Conservation (phyloP, 2,329 filamentous ascomycete genomes). For the Pyrenophora graminea region DNA sequence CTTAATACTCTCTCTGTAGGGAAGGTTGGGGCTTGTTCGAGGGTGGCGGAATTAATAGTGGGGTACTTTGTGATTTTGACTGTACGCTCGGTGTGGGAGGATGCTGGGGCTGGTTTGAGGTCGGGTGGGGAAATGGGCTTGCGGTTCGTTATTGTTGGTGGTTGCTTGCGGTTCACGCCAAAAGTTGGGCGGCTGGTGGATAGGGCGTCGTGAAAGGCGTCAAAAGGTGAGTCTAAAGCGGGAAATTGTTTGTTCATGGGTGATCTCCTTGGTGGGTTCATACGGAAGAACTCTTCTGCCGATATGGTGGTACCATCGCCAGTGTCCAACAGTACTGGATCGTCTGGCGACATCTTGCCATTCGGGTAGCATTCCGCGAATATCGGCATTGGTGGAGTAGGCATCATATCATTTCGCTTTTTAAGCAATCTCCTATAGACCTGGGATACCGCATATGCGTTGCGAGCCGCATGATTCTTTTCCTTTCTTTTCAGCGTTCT, state of each 20-base stretch:
- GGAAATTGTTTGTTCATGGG: no score
- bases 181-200: slow-evolving; percentile 17
- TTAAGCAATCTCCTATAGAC: slow-evolving; percentile 74
- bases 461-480: slow-evolving; percentile 75
- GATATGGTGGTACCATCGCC: slow-evolving; percentile 24
- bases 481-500: slow-evolving; percentile 65
- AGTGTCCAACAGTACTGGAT: slow-evolving; percentile 28
- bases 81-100: no score
- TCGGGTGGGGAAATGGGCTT: no score
- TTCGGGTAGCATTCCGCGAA: slow-evolving; percentile 35
- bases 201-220: slow-evolving; percentile 4
- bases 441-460: slow-evolving; percentile 82
- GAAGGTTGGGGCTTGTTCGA: no score
- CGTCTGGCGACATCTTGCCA: slow-evolving; percentile 13
- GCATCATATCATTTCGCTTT: slow-evolving; percentile 57
- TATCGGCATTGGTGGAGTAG: slow-evolving; percentile 29
- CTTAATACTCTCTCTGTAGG: no score
- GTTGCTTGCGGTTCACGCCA: slow-evolving; percentile 2
- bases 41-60: no score
- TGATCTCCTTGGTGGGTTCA: slow-evolving; percentile 11
- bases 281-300: slow-evolving; percentile 29
- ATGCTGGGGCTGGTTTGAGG: no score
- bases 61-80: no score
- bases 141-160: no score
- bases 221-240: no score